These are phyloP conservation scores for Jatropha curcas DNA, from an alignment of 345 rosid genomes.

Conservation along the genomic window DNA sequence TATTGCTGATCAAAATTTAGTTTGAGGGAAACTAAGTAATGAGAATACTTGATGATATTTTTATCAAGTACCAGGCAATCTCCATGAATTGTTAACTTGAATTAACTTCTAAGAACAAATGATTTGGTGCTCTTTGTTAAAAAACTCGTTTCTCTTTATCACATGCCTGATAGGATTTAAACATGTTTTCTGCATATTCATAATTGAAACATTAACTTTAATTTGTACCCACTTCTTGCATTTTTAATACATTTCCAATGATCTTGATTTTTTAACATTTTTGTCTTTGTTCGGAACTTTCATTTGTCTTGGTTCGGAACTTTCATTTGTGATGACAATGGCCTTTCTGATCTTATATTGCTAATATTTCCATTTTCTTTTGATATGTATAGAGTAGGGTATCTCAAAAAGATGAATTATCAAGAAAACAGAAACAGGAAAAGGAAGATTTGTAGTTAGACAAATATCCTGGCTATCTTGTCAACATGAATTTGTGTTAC, in stretches of 20 bases:
- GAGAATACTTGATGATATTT: not conserved
- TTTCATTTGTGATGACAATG: not conserved
- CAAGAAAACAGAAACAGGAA: not conserved
- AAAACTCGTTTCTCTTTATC: no score
- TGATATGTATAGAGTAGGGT: not conserved
- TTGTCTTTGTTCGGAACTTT: not conserved
- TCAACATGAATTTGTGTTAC: not conserved
- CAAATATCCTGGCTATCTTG: not conserved
- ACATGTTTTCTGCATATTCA: no score
- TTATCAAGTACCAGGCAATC: not conserved
- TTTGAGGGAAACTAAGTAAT: not conserved
- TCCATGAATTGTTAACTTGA: not conserved
- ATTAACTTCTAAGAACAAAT: not conserved
- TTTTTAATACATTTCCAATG: not conserved
- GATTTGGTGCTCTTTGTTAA: not conserved
- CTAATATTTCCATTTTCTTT: not conserved
- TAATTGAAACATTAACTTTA: not conserved
- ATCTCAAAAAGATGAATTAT: not conserved
- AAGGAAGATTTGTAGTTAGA: not conserved
- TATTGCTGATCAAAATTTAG: not conserved
- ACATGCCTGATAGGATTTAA: no score
- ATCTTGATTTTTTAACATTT: not conserved
- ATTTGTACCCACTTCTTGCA: not conserved
- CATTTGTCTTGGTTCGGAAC: not conserved
- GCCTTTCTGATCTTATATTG: not conserved